phyloP scores from a whole-genome alignment of 805 yeast species.

The Hanseniaspora thailandica region DNA sequence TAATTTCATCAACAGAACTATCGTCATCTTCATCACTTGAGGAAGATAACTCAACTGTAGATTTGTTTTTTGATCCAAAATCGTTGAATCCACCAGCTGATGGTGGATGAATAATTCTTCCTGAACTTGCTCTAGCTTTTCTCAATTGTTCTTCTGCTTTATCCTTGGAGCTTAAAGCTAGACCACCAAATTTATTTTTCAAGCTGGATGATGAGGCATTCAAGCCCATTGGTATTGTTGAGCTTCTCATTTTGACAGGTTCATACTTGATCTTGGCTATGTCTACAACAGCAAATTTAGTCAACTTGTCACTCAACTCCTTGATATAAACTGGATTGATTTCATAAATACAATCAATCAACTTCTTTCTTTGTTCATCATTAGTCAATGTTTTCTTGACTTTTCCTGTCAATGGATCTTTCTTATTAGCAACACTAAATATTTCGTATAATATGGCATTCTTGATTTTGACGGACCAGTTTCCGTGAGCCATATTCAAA shows the following conservation, averaged over 20 bases:
- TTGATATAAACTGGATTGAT: slow-evolving; percentile 8
- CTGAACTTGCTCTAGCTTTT: slow-evolving; percentile 27
- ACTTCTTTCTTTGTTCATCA: slow-evolving; percentile 8
- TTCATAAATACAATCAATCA: slow-evolving; percentile 7
- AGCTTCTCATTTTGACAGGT: slow-evolving; percentile 18
- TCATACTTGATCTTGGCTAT: slow-evolving; percentile 19
- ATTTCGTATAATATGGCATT: slow-evolving; percentile 44
- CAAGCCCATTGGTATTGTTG: slow-evolving; percentile 14
- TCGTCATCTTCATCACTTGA: slow-evolving; percentile 30
- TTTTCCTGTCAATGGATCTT: slow-evolving; percentile 41
- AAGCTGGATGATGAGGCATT: slow-evolving; percentile 13
- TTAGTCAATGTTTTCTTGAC: slow-evolving; percentile 9
- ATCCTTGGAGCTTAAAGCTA: slow-evolving; percentile 12
- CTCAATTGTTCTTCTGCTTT: slow-evolving; percentile 23
- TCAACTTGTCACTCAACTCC: slow-evolving; percentile 8
- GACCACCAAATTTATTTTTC: slow-evolving; percentile 8
- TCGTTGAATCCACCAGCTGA: slow-evolving; percentile 40
- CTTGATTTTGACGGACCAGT: slow-evolving; percentile 30
- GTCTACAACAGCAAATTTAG: not conserved
- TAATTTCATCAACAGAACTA: slow-evolving; percentile 28
- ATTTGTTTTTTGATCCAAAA: slow-evolving; percentile 24
- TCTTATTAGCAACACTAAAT: slow-evolving; percentile 55
- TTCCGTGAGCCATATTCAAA: slow-evolving; percentile 49
- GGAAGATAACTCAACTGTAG: slow-evolving; percentile 10
- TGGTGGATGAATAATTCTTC: slow-evolving; percentile 36